Evolutionary conservation across 164 flowering plant species (phyloP), one percentile per base, ranked within the genome.

Genomic region (Hamamelis virginiana): DNA sequence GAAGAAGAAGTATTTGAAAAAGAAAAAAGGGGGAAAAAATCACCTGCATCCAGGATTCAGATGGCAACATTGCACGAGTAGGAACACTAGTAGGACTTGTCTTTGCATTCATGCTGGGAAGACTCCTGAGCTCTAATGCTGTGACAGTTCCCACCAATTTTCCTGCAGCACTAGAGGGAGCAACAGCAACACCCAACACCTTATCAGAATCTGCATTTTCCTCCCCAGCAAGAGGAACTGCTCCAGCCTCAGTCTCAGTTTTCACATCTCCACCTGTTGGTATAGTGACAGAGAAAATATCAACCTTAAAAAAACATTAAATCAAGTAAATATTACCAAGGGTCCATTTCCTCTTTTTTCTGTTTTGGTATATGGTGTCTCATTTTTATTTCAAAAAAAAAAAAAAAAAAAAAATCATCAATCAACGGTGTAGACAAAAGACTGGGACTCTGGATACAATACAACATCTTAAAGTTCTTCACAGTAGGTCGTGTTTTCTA

Each of bases 41-140:
- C 78, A 94, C 97, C 87, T 82, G 92, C 25, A 82, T 18, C 96
- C 89, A 85, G 67, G 62, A 74, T 74, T 92, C 96, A 66, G 88
- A 58, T 26, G 94, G 87, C 71, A 86, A 53, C 4, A 76, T 72
- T 15, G 76, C 68, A 57, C 66, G 48, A 86, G 44, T 68, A 43
- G 76, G 80, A 67, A 69, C 68, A 71, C 65, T 67, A 58, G 71
- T 26, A 28, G 83, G 63, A 65, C 67, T 76, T 4, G 74, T 59
- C 71, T 74, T 83, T 41, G 81, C 68, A 74, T 80, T 80, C 44
- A 62, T 57, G 53, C 52, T 68, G 22, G 84, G n/a, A 22, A 83
- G 44, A 62, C 69, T 75, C 59, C 59, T 82, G 56, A 83, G 79
- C 69, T 83, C 92, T 77, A 84, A 62, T 25, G 76, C 66, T 1